Conservation (phyloP, 441 rosid species). For the Flueggea neowawraea region DNA sequence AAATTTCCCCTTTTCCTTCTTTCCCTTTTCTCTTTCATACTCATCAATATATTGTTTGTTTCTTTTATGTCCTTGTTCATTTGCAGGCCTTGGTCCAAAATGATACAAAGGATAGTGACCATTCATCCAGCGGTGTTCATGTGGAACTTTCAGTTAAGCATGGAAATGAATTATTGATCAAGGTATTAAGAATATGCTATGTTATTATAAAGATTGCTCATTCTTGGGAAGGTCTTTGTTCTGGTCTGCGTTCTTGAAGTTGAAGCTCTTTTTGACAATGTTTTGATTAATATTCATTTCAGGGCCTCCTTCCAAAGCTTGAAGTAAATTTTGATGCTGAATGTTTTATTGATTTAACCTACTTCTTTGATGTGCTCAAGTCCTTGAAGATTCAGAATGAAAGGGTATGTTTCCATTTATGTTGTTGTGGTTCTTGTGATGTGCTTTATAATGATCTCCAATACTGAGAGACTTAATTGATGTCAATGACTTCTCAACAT, state of each 20-base stretch:
- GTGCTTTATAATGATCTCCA: neutral
- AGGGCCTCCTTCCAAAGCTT: constrained; percentile 71
- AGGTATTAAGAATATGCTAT: constrained; percentile 37
- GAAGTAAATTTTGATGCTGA: constrained; percentile 53
- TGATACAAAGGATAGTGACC: constrained; percentile 35
- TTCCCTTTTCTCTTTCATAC: too few species aligned
- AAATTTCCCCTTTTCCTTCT: too few species aligned
- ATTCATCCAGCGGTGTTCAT: constrained; percentile 39
- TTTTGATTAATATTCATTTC: constrained; percentile 5
- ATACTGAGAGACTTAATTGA: too few species aligned
- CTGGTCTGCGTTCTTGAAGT: too few species aligned
- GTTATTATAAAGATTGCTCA: constrained; percentile 5
- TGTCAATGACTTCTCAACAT: too few species aligned
- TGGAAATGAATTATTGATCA: constrained; percentile 57
- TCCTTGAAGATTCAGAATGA: constrained; percentile 64
- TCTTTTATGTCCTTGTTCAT: too few species aligned
- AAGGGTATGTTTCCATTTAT: constrained; percentile 54
- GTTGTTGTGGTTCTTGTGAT: neutral
- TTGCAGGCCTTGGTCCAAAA: constrained; percentile 34
- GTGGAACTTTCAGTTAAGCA: constrained; percentile 50
- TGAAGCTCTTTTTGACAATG: too few species aligned
- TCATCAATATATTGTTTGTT: too few species aligned
- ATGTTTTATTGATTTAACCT: constrained; percentile 39
- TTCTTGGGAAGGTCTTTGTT: neutral
- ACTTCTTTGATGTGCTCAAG: constrained; percentile 44